These are phyloP conservation scores for Coniophora puteana DNA, from an alignment of 1,284 basidiomycete species.

Conservation along the genomic window DNA sequence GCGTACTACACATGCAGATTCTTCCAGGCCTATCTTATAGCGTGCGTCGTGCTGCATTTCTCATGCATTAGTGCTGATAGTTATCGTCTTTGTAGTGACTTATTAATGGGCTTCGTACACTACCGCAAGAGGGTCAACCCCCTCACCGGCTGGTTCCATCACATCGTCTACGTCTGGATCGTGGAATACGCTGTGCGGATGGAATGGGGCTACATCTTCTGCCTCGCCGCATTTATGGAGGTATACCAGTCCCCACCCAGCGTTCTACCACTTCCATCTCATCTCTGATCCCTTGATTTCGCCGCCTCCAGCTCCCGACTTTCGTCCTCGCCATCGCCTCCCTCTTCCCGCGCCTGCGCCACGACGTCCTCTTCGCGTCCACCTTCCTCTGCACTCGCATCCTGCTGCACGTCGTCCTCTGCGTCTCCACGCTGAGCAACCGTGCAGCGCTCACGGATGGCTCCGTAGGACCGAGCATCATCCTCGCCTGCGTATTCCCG, in stretches of 20 bases:
- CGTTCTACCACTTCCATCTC: slow-evolving; percentile 20
- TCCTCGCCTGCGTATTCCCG: slow-evolving; percentile 42
- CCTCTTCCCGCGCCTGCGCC: slow-evolving; percentile 42
- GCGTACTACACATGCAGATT: slow-evolving; percentile 30
- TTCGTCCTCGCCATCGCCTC: slow-evolving; percentile 49
- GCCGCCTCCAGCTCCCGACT: slow-evolving; percentile 45
- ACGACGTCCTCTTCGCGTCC: slow-evolving; percentile 47
- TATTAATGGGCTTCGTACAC: slow-evolving; percentile 32
- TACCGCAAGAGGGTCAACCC: slow-evolving; percentile 44
- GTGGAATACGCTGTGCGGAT: slow-evolving; percentile 39
- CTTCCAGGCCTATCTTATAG: slow-evolving; percentile 46
- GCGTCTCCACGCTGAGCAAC: slow-evolving; percentile 31
- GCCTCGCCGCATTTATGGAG: slow-evolving; percentile 51
- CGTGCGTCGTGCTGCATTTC: slow-evolving; percentile 27
- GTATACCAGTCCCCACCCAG: too few relatives aligned
- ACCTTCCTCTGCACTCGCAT: slow-evolving; percentile 57
- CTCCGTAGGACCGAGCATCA: slow-evolving; percentile 35
- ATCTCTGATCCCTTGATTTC: not conserved
- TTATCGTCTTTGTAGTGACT: slow-evolving; percentile 28
- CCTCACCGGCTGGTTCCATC: slow-evolving; percentile 61
- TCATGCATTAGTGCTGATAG: slow-evolving; percentile 14
- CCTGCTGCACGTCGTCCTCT: slow-evolving; percentile 40
- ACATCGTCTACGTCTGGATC: slow-evolving; percentile 47
- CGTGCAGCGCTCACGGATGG: slow-evolving; percentile 24
- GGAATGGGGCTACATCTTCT: slow-evolving; percentile 44